Base-by-base conservation (phyloP, 768 basidiomycete genomes). In the Macrocybe gigantea region DNA sequence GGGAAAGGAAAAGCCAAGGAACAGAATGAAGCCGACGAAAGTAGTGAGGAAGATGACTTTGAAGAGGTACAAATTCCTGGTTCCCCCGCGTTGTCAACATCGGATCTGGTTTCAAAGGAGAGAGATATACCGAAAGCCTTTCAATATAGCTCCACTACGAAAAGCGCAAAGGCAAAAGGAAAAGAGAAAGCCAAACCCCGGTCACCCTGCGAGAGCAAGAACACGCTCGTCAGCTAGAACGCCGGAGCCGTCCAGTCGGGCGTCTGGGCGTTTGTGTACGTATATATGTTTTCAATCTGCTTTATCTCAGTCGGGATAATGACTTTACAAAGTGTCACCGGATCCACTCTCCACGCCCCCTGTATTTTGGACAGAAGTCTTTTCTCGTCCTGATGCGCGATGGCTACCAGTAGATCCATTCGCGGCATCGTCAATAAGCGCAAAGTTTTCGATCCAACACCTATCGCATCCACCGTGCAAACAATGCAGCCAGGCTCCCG, bases 331-430 rank as follows among this genome's bases (percentile, higher is more conserved):
- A 73, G 68, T 53, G 30, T 59, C 67, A 5, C 67, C 73, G 41
- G 78, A 88, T 64, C 85, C 84, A 44, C 69, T 66, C 34, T 73
- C 53, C 45, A 82, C 82, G 7, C 84, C 92, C 3, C 94, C 95
- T 1, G 85, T 93, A 3, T 91, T 93, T 64, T 99, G 96, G 96
- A 90, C 88, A 0, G 96, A 99, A 65, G 90, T 96, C 0, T 99
- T 93, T 67, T 94, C 92, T 6, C 83, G 90, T 14, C 82, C 93
- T 6, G 93, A 96, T 67, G 80, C 77, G 10, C 81, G 85, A 33
- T 99, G 96, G 96, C 68, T 98, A 10, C 85, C 93, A 0, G 85
- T 98, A 35, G 96, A 99, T 66, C 91, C 6, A 77, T 92, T 33
- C 83, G 90, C 11, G 79, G 73, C 22, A 74, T 83, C 46, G 83